These are phyloP conservation scores for Eucalyptus brandiana DNA, from an alignment of 345 rosid genomes.

Conservation along the genomic window DNA sequence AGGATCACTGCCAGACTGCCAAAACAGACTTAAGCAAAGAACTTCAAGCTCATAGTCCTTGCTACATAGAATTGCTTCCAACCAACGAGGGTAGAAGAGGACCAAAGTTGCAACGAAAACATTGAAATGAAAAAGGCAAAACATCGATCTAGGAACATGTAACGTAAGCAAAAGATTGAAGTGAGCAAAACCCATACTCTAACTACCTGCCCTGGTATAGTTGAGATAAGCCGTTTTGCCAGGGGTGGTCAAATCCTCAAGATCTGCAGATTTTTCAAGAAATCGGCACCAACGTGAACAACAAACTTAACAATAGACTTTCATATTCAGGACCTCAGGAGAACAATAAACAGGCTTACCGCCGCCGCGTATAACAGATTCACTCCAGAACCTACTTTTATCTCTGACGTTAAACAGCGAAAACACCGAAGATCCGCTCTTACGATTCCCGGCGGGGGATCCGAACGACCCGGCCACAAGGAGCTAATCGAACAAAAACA, in stretches of 20 bases:
- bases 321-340: not conserved
- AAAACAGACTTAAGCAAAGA: not conserved
- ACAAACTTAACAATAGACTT: not conserved
- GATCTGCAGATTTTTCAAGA: conserved; percentile 19
- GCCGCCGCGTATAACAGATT: conserved; percentile 67
- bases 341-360: not conserved
- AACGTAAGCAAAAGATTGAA: not conserved
- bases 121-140: not conserved
- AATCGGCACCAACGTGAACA: not conserved
- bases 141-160: not conserved
- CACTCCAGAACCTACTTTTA: conserved; percentile 90
- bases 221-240: conserved; percentile 44
- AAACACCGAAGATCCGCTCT: conserved; percentile 59
- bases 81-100: not conserved
- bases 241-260: conserved; percentile 53
- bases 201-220: conserved; percentile 73
- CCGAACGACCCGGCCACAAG: conserved; percentile 21
- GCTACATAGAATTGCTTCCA: not conserved
- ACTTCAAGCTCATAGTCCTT: not conserved
- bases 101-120: not conserved
- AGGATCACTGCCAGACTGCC: not conserved
- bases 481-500: conserved; percentile 6
- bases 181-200: not conserved
- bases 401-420: conserved; percentile 87
- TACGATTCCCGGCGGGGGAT: conserved; percentile 16